Base-by-base conservation (phyloP, 1,284 basidiomycete species). In the Laetiporus sulphureus region DNA sequence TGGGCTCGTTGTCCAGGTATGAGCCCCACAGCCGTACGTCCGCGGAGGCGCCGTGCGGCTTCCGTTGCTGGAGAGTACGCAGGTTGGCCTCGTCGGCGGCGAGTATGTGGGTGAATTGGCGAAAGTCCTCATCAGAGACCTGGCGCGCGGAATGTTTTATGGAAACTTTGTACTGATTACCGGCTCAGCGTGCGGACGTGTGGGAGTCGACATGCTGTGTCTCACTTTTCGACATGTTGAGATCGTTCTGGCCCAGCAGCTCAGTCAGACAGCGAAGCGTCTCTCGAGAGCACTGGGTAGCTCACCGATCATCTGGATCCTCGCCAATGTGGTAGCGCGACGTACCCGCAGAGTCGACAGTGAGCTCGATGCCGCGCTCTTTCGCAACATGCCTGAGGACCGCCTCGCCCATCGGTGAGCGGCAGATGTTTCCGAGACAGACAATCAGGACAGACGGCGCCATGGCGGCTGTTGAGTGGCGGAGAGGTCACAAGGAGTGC, bases 361-460 rank as follows among this genome's bases (percentile, higher is more conserved):
- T 54, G 47, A 87, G 67, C 36, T 81, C 71, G 27, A 87, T 54
- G 8, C 77, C 77, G 32, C 83, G 75, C 53, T 79, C 71, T 38
- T 68, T 64, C 4, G 82, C 83, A 44, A 78, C 67, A 40, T 81
- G 68, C 41, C 59, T 64, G 15, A 88, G 67, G 22, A 88, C 82
- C 4, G 83, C 86, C 61, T 88, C 83, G 23, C 85, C 85, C 75
- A 89, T 84, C 1, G 84, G 85, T 23, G 83, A 85, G 31, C 84
- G 76, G 55, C 83, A 86, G 45, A 87, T 86, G 58, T 87, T 87
- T 13, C 84, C 83, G 23, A 88, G 64, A 53, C 86, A 89, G 29
- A 88, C 83, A 43, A 88, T 62, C 30, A 89, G 73, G 23, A 80
- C 80, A 36, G 69, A 69, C 2, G 55, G 57, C 22, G 49, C 36